These are phyloP conservation scores for Hypomyces perniciosus DNA, from an alignment of 2,329 filamentous ascomycete genomes.

Conservation along the genomic window DNA sequence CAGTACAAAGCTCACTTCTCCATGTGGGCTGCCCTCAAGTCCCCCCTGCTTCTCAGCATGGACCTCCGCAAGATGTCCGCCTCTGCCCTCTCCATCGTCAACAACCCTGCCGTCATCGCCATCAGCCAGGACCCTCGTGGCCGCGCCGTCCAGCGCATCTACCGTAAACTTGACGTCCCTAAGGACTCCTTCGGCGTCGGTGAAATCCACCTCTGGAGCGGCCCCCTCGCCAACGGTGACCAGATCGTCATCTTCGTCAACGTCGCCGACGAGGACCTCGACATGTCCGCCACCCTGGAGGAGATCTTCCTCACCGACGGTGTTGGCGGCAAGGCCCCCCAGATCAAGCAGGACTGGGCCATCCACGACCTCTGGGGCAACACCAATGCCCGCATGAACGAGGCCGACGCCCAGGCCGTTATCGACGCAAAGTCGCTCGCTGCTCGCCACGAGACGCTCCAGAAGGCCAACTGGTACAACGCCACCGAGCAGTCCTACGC, in stretches of 20 bases:
- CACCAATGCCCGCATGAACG: neutral
- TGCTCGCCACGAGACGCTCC: neutral
- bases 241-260: conserved; percentile 12
- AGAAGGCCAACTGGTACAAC: conserved; percentile 6
- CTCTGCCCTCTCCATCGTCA: conserved; percentile 16
- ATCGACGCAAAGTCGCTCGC: conserved; percentile 1
- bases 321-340: conserved; percentile 5
- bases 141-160: conserved; percentile 16
- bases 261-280: conserved; percentile 8
- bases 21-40: conserved; percentile 41
- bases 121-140: conserved; percentile 31
- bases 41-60: conserved; percentile 37
- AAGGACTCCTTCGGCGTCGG: conserved; percentile 19
- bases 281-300: conserved; percentile 10
- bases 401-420: conserved; percentile 1
- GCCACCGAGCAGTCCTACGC: conserved; percentile 8
- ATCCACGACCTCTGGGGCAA: conserved; percentile 8
- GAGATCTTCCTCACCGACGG: conserved; percentile 11
- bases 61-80: conserved; percentile 24
- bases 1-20: conserved; percentile 31
- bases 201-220: conserved; percentile 24
- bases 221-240: conserved; percentile 16
- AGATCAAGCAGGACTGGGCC: conserved; percentile 7
- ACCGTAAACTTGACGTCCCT: conserved; percentile 17
- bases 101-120: conserved; percentile 20